phyloP scores from a whole-genome alignment of 257 asterid genomes.

The Prunella vulgaris region DNA sequence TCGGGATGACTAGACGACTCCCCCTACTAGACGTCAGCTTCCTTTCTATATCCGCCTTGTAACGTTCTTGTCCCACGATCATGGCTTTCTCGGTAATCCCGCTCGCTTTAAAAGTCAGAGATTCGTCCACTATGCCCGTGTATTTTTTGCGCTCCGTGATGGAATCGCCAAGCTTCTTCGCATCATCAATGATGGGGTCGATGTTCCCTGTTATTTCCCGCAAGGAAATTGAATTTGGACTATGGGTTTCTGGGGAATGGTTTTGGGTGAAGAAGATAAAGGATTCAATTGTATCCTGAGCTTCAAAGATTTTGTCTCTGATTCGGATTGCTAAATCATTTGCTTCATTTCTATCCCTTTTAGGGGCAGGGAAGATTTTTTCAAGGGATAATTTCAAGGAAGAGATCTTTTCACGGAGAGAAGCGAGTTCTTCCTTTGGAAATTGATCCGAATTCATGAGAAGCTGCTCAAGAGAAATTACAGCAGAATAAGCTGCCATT shows the following conservation, averaged over 20 bases:
- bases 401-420: neutral
- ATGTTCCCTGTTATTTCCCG: neutral
- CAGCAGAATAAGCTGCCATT: conserved; percentile 32
- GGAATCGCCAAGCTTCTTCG: neutral
- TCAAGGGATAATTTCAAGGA: conserved; percentile 12
- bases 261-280: neutral
- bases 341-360: neutral
- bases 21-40: neutral
- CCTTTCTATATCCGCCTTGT: neutral
- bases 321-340: neutral
- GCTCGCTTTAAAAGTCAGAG: neutral
- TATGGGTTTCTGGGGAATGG: neutral
- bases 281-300: conserved; percentile 14
- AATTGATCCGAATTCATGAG: neutral
- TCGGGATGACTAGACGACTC: neutral
- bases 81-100: neutral
- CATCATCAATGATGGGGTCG: neutral
- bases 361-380: neutral
- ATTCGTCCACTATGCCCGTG: neutral
- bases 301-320: neutral
- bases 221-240: neutral
- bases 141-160: neutral
- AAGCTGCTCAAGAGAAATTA: conserved; percentile 19
- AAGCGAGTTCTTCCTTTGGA: neutral
- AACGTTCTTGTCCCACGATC: conserved; percentile 21